Percentiles rank a stretch among this genome's conserved stretches.
Evolutionary conservation across 352 stramenopile genomes (phyloP).

Genomic region (Globisporangium splendens): DNA sequence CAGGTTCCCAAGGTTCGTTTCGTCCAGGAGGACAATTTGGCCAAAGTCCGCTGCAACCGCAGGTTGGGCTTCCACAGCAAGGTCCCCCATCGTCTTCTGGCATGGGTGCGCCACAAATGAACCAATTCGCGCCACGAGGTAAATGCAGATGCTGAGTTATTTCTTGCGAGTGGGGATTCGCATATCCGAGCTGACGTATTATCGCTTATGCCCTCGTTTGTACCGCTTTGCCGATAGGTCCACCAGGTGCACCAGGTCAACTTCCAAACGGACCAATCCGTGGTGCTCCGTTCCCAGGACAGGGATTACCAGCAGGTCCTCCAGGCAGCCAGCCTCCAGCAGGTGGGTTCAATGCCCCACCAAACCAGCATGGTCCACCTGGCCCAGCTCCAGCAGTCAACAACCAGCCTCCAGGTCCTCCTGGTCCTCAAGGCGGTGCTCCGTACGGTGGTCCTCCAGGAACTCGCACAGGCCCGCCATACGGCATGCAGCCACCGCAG

Average conservation of each 20-base stretch:
- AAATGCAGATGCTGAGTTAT: not conserved
- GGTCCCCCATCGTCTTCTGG: slow-evolving; percentile 34
- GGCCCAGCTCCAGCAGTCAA: slow-evolving; percentile 4
- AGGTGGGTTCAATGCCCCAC: slow-evolving; percentile 11
- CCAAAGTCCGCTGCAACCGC: slow-evolving; percentile 7
- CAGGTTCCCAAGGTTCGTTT: slow-evolving; percentile 11
- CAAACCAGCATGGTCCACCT: slow-evolving; percentile 6
- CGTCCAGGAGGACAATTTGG: slow-evolving; percentile 20
- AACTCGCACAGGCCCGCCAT: slow-evolving; percentile 10
- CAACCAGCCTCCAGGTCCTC: slow-evolving; percentile 13
- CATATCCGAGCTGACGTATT: no score
- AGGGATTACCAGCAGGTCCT: slow-evolving; percentile 12
- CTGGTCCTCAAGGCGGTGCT: slow-evolving; percentile 14
- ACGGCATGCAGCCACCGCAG: slow-evolving; percentile 11
- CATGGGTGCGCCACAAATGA: slow-evolving; percentile 30
- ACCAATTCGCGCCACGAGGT: slow-evolving; percentile 37
- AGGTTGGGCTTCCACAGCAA: slow-evolving; percentile 7
- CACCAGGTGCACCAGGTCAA: slow-evolving; percentile 2
- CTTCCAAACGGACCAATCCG: slow-evolving; percentile 21
- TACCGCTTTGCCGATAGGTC: no score
- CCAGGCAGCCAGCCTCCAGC: slow-evolving; percentile 7
- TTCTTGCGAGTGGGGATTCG: no score
- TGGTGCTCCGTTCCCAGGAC: slow-evolving; percentile 19
- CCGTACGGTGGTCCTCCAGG: slow-evolving; percentile 10
- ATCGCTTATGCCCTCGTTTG: no score